These are phyloP conservation scores for Halophytophthora polymorphica DNA, from an alignment of 352 stramenopile genomes.

Conservation along the genomic window DNA sequence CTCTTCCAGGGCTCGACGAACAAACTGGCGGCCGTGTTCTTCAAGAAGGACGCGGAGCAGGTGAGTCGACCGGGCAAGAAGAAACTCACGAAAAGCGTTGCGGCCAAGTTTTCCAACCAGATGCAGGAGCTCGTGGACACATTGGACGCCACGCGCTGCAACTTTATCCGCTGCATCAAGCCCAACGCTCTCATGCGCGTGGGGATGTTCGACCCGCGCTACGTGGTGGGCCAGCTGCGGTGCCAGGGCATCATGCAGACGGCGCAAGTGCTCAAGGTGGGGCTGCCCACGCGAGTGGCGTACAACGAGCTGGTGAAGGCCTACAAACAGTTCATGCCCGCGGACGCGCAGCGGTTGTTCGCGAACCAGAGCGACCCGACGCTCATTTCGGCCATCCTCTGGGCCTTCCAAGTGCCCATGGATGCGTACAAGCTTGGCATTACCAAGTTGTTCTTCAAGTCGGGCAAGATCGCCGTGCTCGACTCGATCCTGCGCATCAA, in stretches of 20 bases:
- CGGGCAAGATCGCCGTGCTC: constrained; percentile 87
- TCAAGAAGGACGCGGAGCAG: constrained; percentile 58
- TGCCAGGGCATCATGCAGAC: constrained; percentile 89
- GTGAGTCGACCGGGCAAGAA: constrained; percentile 62
- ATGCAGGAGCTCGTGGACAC: constrained; percentile 87
- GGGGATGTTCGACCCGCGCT: constrained; percentile 84
- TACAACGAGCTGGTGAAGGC: constrained; percentile 90
- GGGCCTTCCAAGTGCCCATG: constrained; percentile 86
- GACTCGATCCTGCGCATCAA: constrained; percentile 86
- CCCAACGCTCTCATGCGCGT: constrained; percentile 83
- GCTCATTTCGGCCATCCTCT: constrained; percentile 87
- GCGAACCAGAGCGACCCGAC: constrained; percentile 78
- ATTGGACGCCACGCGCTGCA: constrained; percentile 79
- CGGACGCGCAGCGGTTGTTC: constrained; percentile 79
- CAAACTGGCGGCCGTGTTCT: constrained; percentile 59
- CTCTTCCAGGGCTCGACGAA: constrained; percentile 76
- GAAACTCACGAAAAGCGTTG: constrained; percentile 72
- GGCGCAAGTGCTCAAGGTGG: constrained; percentile 90
- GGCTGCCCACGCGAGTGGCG: constrained; percentile 84
- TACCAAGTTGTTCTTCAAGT: constrained; percentile 92
- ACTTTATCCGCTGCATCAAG: constrained; percentile 91
- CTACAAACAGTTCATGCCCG: constrained; percentile 77
- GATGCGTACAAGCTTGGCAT: constrained; percentile 86
- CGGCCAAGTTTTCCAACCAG: constrained; percentile 83
- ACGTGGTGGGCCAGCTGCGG: constrained; percentile 88